Conservation (phyloP, 805 yeast genomes). For the Metschnikowia shivogae region DNA sequence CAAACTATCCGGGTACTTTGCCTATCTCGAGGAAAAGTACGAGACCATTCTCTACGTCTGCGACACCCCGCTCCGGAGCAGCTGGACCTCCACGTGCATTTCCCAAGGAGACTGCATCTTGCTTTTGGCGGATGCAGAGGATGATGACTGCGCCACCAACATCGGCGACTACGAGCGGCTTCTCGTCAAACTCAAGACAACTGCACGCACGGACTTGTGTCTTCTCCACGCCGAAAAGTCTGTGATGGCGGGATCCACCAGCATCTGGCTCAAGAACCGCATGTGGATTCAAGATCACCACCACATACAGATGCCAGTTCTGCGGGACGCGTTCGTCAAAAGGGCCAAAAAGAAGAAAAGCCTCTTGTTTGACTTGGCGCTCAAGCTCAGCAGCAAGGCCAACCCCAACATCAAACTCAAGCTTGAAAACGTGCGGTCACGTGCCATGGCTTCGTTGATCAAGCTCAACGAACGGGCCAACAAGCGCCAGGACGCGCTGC, state of each 20-base stretch:
- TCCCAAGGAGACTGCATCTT: conserved; percentile 95
- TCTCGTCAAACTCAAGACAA: conserved; percentile 67
- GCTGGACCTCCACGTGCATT: conserved; percentile 90
- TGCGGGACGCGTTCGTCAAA: conserved; percentile 19
- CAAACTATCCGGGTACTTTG: conserved; percentile 83
- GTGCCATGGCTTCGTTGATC: conserved; percentile 25
- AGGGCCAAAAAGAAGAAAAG: conserved; percentile 18
- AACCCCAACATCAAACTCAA: conserved; percentile 31
- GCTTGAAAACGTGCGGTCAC: conserved; percentile 31
- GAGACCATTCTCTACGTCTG: conserved; percentile 88
- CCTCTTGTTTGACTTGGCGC: conserved; percentile 34
- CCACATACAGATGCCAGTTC: conserved; percentile 69
- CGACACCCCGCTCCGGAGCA: conserved; percentile 75
- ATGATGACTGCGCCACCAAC: conserved; percentile 51
- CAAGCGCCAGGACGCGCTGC: conserved; percentile 14
- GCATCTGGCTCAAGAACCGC: conserved; percentile 77
- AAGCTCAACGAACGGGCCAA: conserved; percentile 23
- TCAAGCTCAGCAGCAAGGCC: conserved; percentile 28
- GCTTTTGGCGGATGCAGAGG: conserved; percentile 77
- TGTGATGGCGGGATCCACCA: conserved; percentile 83
- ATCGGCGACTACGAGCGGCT: conserved; percentile 85
- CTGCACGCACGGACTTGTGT: conserved; percentile 84
- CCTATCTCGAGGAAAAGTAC: conserved; percentile 84
- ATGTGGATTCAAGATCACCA: conserved; percentile 93
- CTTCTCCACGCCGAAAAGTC: conserved; percentile 76